Evolutionary conservation across 1,139 yeast genomes (phyloP).

Genomic region (Hyphopichia pseudoburtonii): DNA sequence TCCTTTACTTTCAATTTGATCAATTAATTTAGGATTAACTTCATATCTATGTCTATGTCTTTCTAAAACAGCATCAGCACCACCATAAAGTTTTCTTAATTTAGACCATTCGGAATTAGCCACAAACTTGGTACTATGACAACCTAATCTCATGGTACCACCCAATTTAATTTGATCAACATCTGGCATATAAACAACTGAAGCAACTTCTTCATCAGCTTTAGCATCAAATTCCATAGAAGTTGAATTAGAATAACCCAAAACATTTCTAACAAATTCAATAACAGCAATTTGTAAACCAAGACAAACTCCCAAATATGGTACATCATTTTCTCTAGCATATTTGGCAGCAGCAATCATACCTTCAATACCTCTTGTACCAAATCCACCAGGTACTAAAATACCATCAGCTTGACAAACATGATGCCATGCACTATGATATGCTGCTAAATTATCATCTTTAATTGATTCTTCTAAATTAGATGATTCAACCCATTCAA

Average conservation of each 20-base stretch:
- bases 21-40: slow-evolving; percentile 82
- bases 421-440: slow-evolving; percentile 94
- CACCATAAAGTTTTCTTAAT: slow-evolving; percentile 81
- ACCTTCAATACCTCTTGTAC: slow-evolving; percentile 96
- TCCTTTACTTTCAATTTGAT: slow-evolving; percentile 71
- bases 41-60: slow-evolving; percentile 99
- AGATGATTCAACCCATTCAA: slow-evolving; percentile 94
- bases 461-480: slow-evolving; percentile 79
- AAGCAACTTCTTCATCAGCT: slow-evolving; percentile 62
- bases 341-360: slow-evolving; percentile 96
- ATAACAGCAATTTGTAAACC: slow-evolving; percentile 98
- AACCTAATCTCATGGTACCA: slow-evolving; percentile 98
- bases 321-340: slow-evolving; percentile 93
- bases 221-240: slow-evolving; percentile 82
- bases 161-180: slow-evolving; percentile 94
- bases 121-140: slow-evolving; percentile 84
- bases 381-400: slow-evolving; percentile 98
- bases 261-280: slow-evolving; percentile 82
- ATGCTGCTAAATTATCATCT: slow-evolving; percentile 64
- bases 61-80: slow-evolving; percentile 68
- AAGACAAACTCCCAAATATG: slow-evolving; percentile 94
- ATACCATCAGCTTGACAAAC: slow-evolving; percentile 96
- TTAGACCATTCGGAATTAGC: slow-evolving; percentile 66
- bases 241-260: slow-evolving; percentile 68
- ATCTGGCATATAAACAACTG: slow-evolving; percentile 98